Percentiles rank a stretch among this genome's conserved stretches.
Conservation (phyloP, 2,329 filamentous ascomycete species). For the Cercospora brassicicola region DNA sequence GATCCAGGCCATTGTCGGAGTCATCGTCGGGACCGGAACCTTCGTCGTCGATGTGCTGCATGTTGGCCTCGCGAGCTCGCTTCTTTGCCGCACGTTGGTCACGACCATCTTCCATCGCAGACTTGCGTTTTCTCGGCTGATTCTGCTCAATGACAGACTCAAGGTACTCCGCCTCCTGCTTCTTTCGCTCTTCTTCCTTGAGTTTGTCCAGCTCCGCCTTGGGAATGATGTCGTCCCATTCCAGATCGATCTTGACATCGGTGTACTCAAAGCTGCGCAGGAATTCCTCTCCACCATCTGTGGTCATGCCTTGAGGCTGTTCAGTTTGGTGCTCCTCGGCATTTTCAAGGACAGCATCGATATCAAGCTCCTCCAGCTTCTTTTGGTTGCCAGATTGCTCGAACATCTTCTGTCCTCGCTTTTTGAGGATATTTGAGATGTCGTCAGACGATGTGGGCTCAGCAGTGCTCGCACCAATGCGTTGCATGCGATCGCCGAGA, state of each 20-base stretch:
- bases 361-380: slow-evolving; percentile 94
- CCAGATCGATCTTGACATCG: slow-evolving; percentile 92
- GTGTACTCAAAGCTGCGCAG: slow-evolving; percentile 87
- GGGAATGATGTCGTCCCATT: slow-evolving; percentile 98
- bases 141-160: slow-evolving; percentile 80
- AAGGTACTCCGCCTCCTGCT: slow-evolving; percentile 78
- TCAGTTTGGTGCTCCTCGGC: slow-evolving; percentile 97
- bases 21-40: slow-evolving; percentile 45
- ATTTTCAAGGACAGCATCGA: slow-evolving; percentile 94
- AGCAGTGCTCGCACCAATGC: slow-evolving; percentile 59
- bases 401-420: slow-evolving; percentile 98
- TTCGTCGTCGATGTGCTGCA: slow-evolving; percentile 58
- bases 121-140: slow-evolving; percentile 72
- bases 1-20: slow-evolving; percentile 64
- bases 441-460: slow-evolving; percentile 91
- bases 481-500: slow-evolving; percentile 73
- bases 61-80: slow-evolving; percentile 65
- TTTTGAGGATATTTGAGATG: slow-evolving; percentile 94
- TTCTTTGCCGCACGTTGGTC: slow-evolving; percentile 70
- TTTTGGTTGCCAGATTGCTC: slow-evolving; percentile 96
- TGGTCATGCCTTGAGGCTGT: slow-evolving; percentile 89
- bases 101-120: slow-evolving; percentile 63
- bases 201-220: slow-evolving; percentile 86
- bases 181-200: slow-evolving; percentile 83
- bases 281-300: slow-evolving; percentile 95